Conservation (phyloP, 768 basidiomycete genomes). For the Xerocomellus chrysenteron region DNA sequence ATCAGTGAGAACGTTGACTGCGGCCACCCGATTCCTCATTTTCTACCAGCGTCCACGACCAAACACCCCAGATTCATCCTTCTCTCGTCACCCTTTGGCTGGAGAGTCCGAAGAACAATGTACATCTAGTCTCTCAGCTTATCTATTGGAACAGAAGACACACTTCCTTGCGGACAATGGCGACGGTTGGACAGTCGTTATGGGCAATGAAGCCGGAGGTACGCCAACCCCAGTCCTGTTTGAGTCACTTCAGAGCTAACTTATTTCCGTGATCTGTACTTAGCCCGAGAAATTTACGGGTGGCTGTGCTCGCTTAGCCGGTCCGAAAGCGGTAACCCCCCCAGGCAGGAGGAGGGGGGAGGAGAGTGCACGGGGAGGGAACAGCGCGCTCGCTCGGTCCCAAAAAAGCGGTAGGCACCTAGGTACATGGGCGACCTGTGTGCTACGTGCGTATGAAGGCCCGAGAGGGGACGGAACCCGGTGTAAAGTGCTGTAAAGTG, state of each 20-base stretch:
- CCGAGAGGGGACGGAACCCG: too few species aligned
- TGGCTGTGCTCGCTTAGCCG: too few species aligned
- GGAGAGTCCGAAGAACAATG: slow-evolving; percentile 17
- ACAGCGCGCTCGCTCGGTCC: too few species aligned
- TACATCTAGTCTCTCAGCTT: slow-evolving; percentile 34
- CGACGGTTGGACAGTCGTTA: slow-evolving; percentile 76
- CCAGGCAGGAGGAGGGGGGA: too few species aligned
- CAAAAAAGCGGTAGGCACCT: too few species aligned
- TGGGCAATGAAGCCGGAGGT: slow-evolving; percentile 99
- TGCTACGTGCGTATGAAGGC: too few species aligned
- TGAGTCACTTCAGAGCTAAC: not conserved
- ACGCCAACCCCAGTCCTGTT: slow-evolving; percentile 3
- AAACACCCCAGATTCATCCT: not conserved
- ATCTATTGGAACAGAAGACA: slow-evolving; percentile 50
- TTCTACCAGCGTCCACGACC: not conserved
- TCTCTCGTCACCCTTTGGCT: not conserved
- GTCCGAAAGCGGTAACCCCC: too few species aligned
- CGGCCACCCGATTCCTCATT: not conserved
- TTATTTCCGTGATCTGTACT: not conserved
- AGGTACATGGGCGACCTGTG: too few species aligned
- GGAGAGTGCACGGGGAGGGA: too few species aligned
- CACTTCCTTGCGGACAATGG: slow-evolving; percentile 62
- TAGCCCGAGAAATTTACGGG: too few species aligned
- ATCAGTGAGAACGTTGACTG: not conserved
- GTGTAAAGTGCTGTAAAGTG: too few species aligned